A percentile compares a stretch with the other conserved stretches of the same genome.
phyloP scores from a whole-genome alignment of 352 stramenopile genomes.

The Lagenidium giganteum region DNA sequence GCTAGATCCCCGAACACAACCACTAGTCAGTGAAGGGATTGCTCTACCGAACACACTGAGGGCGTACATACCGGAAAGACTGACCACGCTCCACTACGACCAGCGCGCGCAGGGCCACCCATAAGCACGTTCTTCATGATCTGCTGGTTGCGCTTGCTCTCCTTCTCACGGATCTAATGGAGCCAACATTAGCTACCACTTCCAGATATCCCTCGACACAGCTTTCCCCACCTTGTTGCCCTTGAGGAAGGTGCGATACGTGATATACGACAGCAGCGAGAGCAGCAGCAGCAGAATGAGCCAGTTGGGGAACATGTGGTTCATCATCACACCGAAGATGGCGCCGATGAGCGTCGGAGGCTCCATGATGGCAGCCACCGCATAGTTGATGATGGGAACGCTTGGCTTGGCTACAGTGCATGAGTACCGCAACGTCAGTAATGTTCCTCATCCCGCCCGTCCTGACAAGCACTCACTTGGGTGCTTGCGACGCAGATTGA shows the following conservation, averaged over 20 bases:
- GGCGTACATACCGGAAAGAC: conserved; percentile 46
- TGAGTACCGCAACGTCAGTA: background rate
- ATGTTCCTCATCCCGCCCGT: background rate
- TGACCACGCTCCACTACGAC: conserved; percentile 50
- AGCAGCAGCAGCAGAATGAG: conserved; percentile 76
- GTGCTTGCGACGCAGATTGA: conserved; percentile 93
- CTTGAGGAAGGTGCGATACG: conserved; percentile 70
- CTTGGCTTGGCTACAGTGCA: conserved; percentile 54
- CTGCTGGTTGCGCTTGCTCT: conserved; percentile 32
- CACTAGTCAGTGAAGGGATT: background rate
- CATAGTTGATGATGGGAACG: conserved; percentile 95
- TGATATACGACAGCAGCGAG: conserved; percentile 68
- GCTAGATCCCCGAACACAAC: conserved; percentile 33
- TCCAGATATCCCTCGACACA: background rate
- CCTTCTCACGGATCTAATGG: conserved; percentile 46
- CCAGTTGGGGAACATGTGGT: conserved; percentile 80
- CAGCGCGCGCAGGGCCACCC: conserved; percentile 32
- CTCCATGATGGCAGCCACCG: conserved; percentile 99
- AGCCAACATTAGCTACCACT: too few relatives aligned
- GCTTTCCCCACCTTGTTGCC: conserved; percentile 40
- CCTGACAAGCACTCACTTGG: conserved; percentile 42
- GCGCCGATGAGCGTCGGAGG: conserved; percentile 82
- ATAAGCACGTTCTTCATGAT: conserved; percentile 51
- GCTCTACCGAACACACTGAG: background rate
- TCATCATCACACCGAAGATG: conserved; percentile 82